Evolutionary conservation across 176 grass and related monocot species (phyloP), one percentile per base, ranked within the genome.

Genomic region (Phoenix roebelenii): DNA sequence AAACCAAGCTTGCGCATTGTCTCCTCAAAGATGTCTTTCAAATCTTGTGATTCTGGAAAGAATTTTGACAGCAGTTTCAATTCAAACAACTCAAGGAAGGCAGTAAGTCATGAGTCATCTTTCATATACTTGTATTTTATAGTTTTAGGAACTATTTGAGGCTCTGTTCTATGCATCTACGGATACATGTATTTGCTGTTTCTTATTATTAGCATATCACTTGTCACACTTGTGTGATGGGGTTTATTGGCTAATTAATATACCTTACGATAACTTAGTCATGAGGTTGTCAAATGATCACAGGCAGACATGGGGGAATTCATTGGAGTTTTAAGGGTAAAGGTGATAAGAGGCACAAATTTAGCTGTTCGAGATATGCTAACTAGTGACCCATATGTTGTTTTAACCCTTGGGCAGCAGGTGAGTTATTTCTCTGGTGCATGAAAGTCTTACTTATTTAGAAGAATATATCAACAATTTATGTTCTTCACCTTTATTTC

Each of bases 1-100:
- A 98, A 88, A 81, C 93, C 93, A 75, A 98, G 93, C 50, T 79
- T 98, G 76, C 93, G 93, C 54, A 98, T 98, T 52, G 70, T 76
- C 9, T 84, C 81, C 16, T 91, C 81, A 55, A 98, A 63, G 63
- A 67, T 78, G 75, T 91, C 87, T 65, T 89, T 98, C 5, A 78
- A 78, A 76, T 70, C 88, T 52, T 85, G 74, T 54, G 80, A 80
- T 59, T 85, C 93, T 66, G 62, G 74, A 22, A 98, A 83, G 60
- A 72, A 67, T 53, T 74, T 67, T 22, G 70, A 57, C 74, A 77
- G 62, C 66, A 73, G 64, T 6, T 48, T 63, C 66, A 28, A 67
- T 16, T 66, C 84, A 18, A 82, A 74, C 62, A 49, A 66, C 73
- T 82, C 93, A 69, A 82, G 63, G 59, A 88, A 63, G 70, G 71